phyloP scores from a whole-genome alignment of 352 stramenopile species.

The Thalassiosira oceanica region DNA sequence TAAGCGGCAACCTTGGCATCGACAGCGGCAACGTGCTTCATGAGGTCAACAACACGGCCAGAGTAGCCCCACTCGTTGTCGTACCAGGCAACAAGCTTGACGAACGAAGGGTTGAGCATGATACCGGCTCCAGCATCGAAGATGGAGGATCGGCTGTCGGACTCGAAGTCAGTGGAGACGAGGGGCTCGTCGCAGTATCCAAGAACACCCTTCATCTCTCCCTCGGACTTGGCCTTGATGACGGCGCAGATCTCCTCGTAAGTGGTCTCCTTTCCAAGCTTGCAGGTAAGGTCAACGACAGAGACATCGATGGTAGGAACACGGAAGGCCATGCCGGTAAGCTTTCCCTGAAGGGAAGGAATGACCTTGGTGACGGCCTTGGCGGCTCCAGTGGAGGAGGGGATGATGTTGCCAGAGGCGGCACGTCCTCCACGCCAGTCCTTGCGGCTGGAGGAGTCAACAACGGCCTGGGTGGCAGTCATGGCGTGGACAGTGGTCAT shows the following conservation, averaged over 20 bases:
- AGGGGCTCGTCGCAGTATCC: constrained; percentile 89
- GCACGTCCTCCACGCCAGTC: constrained; percentile 88
- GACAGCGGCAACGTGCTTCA: constrained; percentile 92
- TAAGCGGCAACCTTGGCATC: no score
- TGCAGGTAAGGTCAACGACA: constrained; percentile 91
- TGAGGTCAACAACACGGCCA: constrained; percentile 94
- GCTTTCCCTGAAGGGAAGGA: constrained; percentile 89
- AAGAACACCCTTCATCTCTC: constrained; percentile 87
- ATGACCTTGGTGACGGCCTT: constrained; percentile 92
- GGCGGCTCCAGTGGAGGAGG: constrained; percentile 92
- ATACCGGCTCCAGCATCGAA: constrained; percentile 94
- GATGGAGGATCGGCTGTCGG: constrained; percentile 85
- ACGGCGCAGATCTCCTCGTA: constrained; percentile 88
- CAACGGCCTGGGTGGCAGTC: constrained; percentile 91
- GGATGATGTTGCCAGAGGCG: constrained; percentile 98
- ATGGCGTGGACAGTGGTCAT: constrained; percentile 98
- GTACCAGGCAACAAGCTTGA: constrained; percentile 99
- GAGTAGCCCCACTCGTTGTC: constrained; percentile 99
- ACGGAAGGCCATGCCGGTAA: constrained; percentile 93
- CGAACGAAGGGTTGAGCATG: constrained; percentile 94
- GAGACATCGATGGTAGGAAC: constrained; percentile 92
- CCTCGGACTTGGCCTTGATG: constrained; percentile 89
- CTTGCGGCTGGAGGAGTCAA: constrained; percentile 90
- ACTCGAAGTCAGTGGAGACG: constrained; percentile 91
- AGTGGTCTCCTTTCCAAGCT: constrained; percentile 85